Conservation (phyloP, 345 rosid genomes). For the Xanthoceras sorbifolium region DNA sequence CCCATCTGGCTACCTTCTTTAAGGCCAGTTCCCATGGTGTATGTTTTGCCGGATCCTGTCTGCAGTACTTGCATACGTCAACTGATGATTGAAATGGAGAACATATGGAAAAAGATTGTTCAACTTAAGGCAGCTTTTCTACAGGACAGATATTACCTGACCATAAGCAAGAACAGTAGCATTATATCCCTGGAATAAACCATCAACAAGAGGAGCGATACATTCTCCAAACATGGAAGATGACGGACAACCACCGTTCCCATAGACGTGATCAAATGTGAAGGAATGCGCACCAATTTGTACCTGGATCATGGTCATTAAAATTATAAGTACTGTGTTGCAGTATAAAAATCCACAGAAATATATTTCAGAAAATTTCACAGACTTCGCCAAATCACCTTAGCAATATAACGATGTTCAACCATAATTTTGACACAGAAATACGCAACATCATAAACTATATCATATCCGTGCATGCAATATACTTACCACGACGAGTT, state of each 20-base stretch:
- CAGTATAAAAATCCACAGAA: too few species aligned
- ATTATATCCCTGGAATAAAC: constrained; percentile 80
- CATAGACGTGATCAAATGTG: constrained; percentile 84
- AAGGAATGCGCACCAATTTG: constrained; percentile 77
- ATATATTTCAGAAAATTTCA: not conserved
- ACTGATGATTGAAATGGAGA: constrained; percentile 3
- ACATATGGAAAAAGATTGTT: not conserved
- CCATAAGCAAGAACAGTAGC: constrained; percentile 91
- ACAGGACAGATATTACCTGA: constrained; percentile 50
- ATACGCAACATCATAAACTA: not conserved
- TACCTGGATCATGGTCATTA: constrained; percentile 49
- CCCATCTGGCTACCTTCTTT: constrained; percentile 62
- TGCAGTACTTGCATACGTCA: constrained; percentile 38
- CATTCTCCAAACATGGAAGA: constrained; percentile 72
- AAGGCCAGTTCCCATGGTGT: constrained; percentile 83
- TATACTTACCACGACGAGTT: not conserved
- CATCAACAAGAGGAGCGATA: constrained; percentile 68
- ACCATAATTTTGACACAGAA: not conserved
- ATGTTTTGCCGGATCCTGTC: constrained; percentile 92
- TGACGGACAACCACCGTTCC: constrained; percentile 57
- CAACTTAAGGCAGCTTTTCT: not conserved
- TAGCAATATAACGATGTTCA: not conserved
- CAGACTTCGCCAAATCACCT: too few species aligned
- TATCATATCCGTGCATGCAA: not conserved
- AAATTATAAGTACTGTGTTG: too few species aligned